Base-by-base conservation (phyloP, 495 filamentous ascomycete species). In the Xylaria palmicola region DNA sequence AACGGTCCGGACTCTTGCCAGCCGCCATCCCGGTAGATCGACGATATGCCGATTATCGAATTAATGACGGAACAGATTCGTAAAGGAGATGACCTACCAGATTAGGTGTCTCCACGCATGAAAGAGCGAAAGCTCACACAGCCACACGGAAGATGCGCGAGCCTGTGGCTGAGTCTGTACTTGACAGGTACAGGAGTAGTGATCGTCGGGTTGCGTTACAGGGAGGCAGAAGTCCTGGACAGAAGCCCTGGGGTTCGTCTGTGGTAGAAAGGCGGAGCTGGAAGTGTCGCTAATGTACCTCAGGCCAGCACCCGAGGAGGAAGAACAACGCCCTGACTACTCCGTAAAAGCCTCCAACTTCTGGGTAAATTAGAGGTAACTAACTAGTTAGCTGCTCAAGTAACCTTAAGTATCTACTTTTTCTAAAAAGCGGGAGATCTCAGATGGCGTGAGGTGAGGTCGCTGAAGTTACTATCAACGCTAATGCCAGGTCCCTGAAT, bases 191-290 rank as follows among this genome's bases (percentile, higher is more conserved):
- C 22, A 44, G 17, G 32, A 36, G 32, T 36, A 36, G 32, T 6
- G 47, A 50, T 50, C 37, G n/a, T 56, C 43, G 53, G 53, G 53
- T 39, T 56, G 53, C 37, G n/a, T 43, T 41, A 9, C 39, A 44
- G 24, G 52, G n/a, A n/a, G n/a, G n/a, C n/a, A n/a, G n/a, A n/a
- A n/a, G 36, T 15, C 24, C 29, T 49, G n/a, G 30, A 12, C 26
- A 26, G 43, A 12, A 3, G 45, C 24, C 1, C 22, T 6, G 7
- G 32, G 32, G 27, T 34, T 9, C 26, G 10, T 27, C 41, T 54
- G 17, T 37, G 22, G 24, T 36, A 54, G 51, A 54, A 40, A 54
- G n/a, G 51, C 36, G 51, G 51, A 36, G 36, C 51, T 41, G 22
- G 9, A 48, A 29, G 17, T n/a, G n/a, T n/a, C n/a, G n/a, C 10